Conservation (phyloP, 2,329 filamentous ascomycete species). For the Curvularia verruculosa region DNA sequence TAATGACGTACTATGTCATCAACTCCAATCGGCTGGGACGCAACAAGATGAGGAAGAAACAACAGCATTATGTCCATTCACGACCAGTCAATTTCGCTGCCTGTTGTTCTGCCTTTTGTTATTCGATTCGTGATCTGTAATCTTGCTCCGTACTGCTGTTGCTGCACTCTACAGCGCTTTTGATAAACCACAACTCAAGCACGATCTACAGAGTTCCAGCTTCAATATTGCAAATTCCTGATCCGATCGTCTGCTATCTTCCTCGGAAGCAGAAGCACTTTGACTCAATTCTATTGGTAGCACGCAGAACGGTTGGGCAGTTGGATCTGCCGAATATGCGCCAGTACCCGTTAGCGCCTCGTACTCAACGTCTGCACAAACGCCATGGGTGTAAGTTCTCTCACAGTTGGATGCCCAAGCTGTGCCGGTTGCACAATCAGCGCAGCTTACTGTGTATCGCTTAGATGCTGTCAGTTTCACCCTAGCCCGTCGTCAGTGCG, state of each 20-base stretch:
- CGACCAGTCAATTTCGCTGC: not conserved
- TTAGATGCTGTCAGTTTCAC: constrained; percentile 13
- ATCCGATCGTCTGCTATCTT: not conserved
- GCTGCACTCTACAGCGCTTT: not conserved
- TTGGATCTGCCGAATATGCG: constrained; percentile 9
- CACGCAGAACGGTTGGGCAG: constrained; percentile 7
- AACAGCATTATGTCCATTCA: not conserved
- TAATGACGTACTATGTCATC: not conserved
- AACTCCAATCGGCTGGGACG: not conserved
- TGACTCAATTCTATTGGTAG: constrained; percentile 3
- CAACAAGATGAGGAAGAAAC: not conserved
- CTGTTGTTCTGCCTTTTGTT: not conserved
- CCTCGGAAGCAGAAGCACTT: not conserved
- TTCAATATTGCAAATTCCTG: not conserved
- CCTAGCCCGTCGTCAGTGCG: constrained; percentile 8
- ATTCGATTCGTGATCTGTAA: not conserved
- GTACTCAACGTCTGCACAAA: constrained; percentile 12
- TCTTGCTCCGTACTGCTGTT: not conserved
- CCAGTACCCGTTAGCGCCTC: constrained; percentile 12
- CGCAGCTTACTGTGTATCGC: constrained; percentile 15
- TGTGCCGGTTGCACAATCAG: constrained; percentile 9
- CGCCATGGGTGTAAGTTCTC: constrained; percentile 10
- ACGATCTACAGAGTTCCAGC: not conserved
- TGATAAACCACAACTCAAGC: not conserved
- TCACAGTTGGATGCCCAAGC: constrained; percentile 8